phyloP scores from a whole-genome alignment of 495 filamentous ascomycete species.

The Daldinia bambusicola region DNA sequence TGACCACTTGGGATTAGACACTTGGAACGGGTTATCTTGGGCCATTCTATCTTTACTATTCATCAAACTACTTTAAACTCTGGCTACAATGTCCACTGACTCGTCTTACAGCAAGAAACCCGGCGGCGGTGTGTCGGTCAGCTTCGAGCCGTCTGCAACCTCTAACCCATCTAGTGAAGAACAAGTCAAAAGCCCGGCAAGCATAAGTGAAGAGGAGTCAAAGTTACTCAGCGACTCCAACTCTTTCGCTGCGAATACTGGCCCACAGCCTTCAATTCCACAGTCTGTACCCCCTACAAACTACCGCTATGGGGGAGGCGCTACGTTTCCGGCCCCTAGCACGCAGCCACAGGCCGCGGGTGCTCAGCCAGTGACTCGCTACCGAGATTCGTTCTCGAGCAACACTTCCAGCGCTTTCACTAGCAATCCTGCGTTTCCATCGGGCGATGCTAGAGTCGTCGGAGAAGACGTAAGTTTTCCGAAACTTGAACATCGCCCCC shows the following conservation, averaged over 20 bases:
- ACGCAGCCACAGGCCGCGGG: not conserved
- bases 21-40: not conserved
- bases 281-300: constrained; percentile 7
- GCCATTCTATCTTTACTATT: not conserved
- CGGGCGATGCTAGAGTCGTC: not conserved
- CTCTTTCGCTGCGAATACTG: constrained; percentile 1
- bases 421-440: not conserved
- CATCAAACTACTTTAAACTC: not conserved
- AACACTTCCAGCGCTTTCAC: not conserved
- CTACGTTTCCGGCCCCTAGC: not conserved
- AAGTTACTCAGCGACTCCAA: constrained; percentile 13
- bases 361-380: not conserved
- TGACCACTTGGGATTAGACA: too few relatives aligned
- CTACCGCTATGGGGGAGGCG: constrained; percentile 2
- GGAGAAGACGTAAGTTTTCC: constrained; percentile 26
- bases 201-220: constrained; percentile 8
- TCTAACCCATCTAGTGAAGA: not conserved
- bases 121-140: not conserved
- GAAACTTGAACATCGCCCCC: not conserved
- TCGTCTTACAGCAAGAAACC: constrained; percentile 5
- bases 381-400: constrained; percentile 20
- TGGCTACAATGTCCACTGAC: not conserved
- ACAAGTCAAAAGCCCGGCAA: not conserved
- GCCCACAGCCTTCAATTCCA: not conserved
- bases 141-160: not conserved